Evolutionary conservation across 108 stramenopile genomes (phyloP), one percentile per base, ranked within the genome.

Genomic region (Skeletonema marinoi): DNA sequence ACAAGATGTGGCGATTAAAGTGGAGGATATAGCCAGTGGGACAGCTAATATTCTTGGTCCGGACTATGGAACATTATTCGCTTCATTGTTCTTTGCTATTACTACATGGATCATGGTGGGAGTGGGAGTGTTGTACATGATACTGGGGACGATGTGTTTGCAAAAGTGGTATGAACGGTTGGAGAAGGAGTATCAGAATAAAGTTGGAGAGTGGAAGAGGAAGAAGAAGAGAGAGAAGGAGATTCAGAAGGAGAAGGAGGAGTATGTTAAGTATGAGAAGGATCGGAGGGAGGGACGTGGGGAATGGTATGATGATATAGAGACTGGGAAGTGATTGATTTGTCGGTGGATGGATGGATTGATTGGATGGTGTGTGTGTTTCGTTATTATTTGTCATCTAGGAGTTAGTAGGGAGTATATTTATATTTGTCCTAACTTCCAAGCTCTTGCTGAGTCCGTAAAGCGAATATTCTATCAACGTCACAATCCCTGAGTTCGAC

Each of bases 1-100:
- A 50, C 88, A 92, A 65, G 84, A 89, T 56, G 74, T 86, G 13
- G 87, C 87, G 12, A 88, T 88, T 32, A 84, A 78, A 30, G 81
- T 90, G 3, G 64, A 88, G 63, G 83, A 87, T 50, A 83, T 85
- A 25, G 62, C 88, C 25, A 16, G 65, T 0, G 31, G 21, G n/a
- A 63, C 50, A 62, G 30, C 73, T 29, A 84, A 78, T 44, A 72
- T 82, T 54, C 59, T 82, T 6, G 81, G 83, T 35, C 79, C 83
- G 0, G 79, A 84, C 41, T 71, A 69, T 21, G 78, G 74, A 9
- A 80, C 42, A 12, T 59, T 84, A 6, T 80, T 84, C 7, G 83
- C 83, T 6, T 75, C 54, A 12, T 59, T 84, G 10, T 80, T 75
- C 14, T 71, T 80, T 50, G 70, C 54, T 4, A 70, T 84, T 70